These are phyloP conservation scores for Ophiostoma sp. DNA, from an alignment of 2,329 filamentous ascomycete genomes.

Conservation along the genomic window DNA sequence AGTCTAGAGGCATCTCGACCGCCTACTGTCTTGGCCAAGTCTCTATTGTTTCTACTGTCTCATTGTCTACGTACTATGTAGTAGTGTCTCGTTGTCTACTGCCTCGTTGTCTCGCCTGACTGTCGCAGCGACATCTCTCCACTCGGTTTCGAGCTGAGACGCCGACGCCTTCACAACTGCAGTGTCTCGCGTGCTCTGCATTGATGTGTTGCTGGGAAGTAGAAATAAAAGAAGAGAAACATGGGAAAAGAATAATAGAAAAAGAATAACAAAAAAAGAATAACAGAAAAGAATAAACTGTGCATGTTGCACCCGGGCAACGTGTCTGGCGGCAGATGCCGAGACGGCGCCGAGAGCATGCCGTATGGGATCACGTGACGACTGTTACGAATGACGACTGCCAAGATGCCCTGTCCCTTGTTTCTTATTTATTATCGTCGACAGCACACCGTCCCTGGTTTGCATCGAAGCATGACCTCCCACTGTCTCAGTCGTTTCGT, in stretches of 20 bases:
- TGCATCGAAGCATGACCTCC: background rate
- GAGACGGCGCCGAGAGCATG: background rate
- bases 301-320: background rate
- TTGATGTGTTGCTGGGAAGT: too few relatives aligned
- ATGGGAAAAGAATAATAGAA: too few relatives aligned
- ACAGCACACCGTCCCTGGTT: background rate
- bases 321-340: background rate
- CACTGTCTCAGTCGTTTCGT: background rate
- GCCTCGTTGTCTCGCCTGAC: background rate
- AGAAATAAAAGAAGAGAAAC: too few relatives aligned
- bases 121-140: background rate
- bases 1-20: too few relatives aligned
- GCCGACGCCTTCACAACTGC: background rate
- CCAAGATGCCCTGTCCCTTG: background rate
- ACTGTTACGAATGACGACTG: background rate
- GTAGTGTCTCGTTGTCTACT: too few relatives aligned
- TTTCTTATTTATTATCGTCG: background rate
- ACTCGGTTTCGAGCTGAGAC: background rate
- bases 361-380: background rate
- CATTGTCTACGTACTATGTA: too few relatives aligned
- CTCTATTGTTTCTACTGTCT: background rate
- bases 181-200: background rate
- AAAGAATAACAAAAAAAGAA: too few relatives aligned
- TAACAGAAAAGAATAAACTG: too few relatives aligned
- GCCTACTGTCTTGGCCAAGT: too few relatives aligned